Evolutionary conservation across 108 stramenopile genomes (phyloP), one percentile per base, ranked within the genome.

Genomic region (Hondaea fermentalgiana): DNA sequence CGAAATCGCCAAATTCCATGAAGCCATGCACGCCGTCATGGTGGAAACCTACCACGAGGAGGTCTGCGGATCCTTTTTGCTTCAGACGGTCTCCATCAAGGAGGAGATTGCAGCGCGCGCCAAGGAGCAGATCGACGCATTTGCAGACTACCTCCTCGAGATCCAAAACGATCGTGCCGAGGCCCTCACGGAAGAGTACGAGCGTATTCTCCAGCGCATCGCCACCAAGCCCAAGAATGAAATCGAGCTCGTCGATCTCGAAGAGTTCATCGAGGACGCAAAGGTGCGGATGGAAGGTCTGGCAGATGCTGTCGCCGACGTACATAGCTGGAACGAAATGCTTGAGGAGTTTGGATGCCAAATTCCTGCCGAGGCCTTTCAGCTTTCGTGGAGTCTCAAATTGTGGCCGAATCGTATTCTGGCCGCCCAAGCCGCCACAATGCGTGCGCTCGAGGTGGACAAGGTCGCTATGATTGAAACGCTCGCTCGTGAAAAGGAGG

Each of bases 381-480:
- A 88, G 55, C 88, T 92, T n/a, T 72, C 92, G 28, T 94, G 93
- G 94, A 43, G 21, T 51, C 93, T 92, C 28, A 92, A 91, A 89
- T 88, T 91, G 42, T 94, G 72, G 90, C 94, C 94, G 4, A 83
- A 91, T 60, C 90, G 88, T 57, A 91, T 94, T 35, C 91, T 90
- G 25, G 60, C 42, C 8, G 91, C 92, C 29, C 76, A 89, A 10
- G 58, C 44, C 35, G 93, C 92, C 28, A 91, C 91, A 58, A 88
- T 93, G 91, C 69, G 90, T 35, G 88, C 64, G 23, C 88, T 94
- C 25, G 94, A 94, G 91, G 51, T 88, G 21, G 93, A 94, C 69
- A 94, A 93, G 90, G 90, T 93, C 43, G 71, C 90, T 72, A 94
- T 94, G 94, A 94, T 93, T 91, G 94, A 93, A 59, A 60, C 60